phyloP scores from a whole-genome alignment of 1,284 basidiomycete species.

The Blastosporella zonata region DNA sequence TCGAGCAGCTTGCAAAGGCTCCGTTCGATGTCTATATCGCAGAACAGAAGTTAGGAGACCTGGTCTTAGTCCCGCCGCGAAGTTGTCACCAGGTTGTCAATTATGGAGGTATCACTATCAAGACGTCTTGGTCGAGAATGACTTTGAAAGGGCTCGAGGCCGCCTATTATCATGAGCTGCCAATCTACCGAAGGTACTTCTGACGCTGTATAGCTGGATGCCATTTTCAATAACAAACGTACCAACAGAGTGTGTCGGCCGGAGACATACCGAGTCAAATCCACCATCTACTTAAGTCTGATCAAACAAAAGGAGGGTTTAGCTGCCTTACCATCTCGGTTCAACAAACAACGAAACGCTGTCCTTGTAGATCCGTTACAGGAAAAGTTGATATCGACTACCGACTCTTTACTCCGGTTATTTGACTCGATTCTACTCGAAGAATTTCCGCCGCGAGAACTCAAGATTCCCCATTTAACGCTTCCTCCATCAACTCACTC shows the following conservation, averaged over 20 bases:
- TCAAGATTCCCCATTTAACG: conserved; percentile 25
- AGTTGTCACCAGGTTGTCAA: conserved; percentile 80
- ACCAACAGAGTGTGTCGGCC: conserved; percentile 62
- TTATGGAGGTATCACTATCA: conserved; percentile 70
- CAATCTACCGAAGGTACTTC: conserved; percentile 65
- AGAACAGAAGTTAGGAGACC: conserved; percentile 69
- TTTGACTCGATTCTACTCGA: conserved; percentile 58
- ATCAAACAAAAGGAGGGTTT: not conserved
- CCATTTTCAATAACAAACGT: not conserved
- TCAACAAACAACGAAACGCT: conserved; percentile 9
- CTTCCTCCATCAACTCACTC: not conserved
- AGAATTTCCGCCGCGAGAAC: conserved; percentile 44
- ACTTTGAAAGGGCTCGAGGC: conserved; percentile 52
- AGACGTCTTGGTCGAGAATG: conserved; percentile 81
- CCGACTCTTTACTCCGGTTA: conserved; percentile 37
- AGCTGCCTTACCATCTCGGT: not conserved
- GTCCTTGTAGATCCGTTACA: conserved; percentile 9
- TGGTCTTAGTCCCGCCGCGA: conserved; percentile 75
- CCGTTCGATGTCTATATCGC: conserved; percentile 65
- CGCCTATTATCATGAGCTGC: conserved; percentile 67
- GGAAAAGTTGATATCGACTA: conserved; percentile 15
- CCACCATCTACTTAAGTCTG: conserved; percentile 43
- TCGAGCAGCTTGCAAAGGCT: conserved; percentile 62
- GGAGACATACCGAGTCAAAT: conserved; percentile 71
- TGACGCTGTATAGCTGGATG: not conserved